Evolutionary conservation across 2,329 filamentous ascomycete genomes (phyloP).

Genomic region (Aureobasidium mangrovei): DNA sequence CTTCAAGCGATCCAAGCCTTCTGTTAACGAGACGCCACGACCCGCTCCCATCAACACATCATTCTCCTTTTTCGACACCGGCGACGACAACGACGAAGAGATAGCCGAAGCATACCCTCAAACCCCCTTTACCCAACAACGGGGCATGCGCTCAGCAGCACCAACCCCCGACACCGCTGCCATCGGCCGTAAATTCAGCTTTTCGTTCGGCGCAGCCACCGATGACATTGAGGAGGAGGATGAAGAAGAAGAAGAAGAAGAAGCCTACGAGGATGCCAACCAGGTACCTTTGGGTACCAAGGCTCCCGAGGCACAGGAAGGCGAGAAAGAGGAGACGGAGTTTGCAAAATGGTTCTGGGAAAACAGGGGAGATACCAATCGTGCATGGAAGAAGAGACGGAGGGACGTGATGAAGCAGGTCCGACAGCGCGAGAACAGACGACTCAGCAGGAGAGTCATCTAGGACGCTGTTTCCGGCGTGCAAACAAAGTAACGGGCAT

Average conservation of each 20-base stretch:
- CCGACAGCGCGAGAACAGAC: slow-evolving; percentile 51
- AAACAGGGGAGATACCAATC: slow-evolving; percentile 39
- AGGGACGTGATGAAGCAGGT: slow-evolving; percentile 53
- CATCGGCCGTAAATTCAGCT: slow-evolving; percentile 54
- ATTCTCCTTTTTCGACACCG: slow-evolving; percentile 67
- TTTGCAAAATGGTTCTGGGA: slow-evolving; percentile 56
- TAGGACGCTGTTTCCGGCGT: neutral
- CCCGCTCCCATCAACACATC: slow-evolving; percentile 42
- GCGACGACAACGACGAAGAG: slow-evolving; percentile 31
- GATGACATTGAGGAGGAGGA: slow-evolving; percentile 41
- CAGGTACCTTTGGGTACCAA: slow-evolving; percentile 1
- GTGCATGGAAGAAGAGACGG: slow-evolving; percentile 46
- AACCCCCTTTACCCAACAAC: slow-evolving; percentile 71
- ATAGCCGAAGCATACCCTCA: slow-evolving; percentile 45
- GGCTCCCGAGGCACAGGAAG: slow-evolving; percentile 19
- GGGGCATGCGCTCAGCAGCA: slow-evolving; percentile 74
- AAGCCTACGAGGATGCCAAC: slow-evolving; percentile 2
- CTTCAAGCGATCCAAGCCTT: slow-evolving; percentile 57
- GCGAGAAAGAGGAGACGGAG: slow-evolving; percentile 41
- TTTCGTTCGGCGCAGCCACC: slow-evolving; percentile 37
- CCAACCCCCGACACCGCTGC: slow-evolving; percentile 91
- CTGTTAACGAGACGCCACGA: slow-evolving; percentile 28
- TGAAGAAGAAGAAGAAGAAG: slow-evolving; percentile 19
- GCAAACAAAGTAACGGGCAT: too few relatives aligned
- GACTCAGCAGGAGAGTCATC: slow-evolving; percentile 31